Evolutionary conservation across 2,329 filamentous ascomycete species (phyloP).

Genomic region (Fusarium oligoseptatum): DNA sequence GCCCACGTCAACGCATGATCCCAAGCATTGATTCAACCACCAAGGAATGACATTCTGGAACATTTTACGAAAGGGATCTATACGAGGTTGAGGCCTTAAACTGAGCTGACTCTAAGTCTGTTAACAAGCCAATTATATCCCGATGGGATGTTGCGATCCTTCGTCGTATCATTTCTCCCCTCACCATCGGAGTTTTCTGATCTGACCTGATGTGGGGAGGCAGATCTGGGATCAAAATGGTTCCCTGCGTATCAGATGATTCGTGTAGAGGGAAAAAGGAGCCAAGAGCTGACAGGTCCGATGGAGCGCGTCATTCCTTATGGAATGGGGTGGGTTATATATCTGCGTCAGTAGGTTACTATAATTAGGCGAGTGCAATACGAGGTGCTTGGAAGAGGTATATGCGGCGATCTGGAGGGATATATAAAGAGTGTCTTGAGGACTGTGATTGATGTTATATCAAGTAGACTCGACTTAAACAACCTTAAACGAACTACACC

Average conservation of each 20-base stretch:
- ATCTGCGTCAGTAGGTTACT: background rate
- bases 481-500: background rate
- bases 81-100: background rate
- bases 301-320: background rate
- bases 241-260: background rate
- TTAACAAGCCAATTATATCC: background rate
- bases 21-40: background rate
- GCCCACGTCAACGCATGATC: background rate
- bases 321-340: background rate
- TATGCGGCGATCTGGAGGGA: background rate
- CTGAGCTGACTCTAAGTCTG: background rate
- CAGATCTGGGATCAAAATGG: background rate
- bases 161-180: background rate
- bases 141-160: background rate
- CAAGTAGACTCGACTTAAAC: background rate
- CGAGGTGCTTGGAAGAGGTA: background rate
- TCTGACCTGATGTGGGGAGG: background rate
- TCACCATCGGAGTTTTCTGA: background rate
- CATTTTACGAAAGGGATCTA: background rate
- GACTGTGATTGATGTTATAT: background rate
- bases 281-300: background rate
- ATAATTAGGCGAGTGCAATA: background rate
- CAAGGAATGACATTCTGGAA: background rate
- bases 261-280: background rate
- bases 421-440: background rate